phyloP scores from a whole-genome alignment of 2,329 filamentous ascomycete genomes.

The Byssochlamys sp. region DNA sequence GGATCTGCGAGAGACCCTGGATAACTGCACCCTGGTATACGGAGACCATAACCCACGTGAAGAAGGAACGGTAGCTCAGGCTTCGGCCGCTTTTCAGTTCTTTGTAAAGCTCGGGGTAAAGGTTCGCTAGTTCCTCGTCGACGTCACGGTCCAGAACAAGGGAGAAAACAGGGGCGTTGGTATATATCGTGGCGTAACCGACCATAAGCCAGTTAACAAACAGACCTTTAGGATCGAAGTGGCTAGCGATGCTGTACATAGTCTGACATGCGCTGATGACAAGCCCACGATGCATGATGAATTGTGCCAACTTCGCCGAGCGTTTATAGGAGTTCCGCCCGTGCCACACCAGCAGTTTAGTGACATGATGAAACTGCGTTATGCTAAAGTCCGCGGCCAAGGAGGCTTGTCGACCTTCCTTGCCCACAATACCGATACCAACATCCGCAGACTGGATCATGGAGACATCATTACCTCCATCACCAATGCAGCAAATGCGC shows the following conservation, averaged over 20 bases:
- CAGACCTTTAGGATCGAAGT: slow-evolving; percentile 85
- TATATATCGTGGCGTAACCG: slow-evolving; percentile 92
- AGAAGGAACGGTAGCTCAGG: slow-evolving; percentile 86
- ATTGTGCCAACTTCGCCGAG: slow-evolving; percentile 87
- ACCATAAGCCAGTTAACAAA: slow-evolving; percentile 97
- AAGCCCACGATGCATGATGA: slow-evolving; percentile 92
- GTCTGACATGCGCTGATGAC: slow-evolving; percentile 95
- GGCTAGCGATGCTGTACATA: slow-evolving; percentile 86
- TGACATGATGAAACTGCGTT: slow-evolving; percentile 86
- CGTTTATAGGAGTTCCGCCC: slow-evolving; percentile 95
- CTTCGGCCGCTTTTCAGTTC: slow-evolving; percentile 84
- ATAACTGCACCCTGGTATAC: slow-evolving; percentile 94
- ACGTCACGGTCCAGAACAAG: slow-evolving; percentile 92
- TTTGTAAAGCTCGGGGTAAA: slow-evolving; percentile 96
- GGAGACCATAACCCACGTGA: slow-evolving; percentile 89
- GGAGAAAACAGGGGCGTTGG: slow-evolving; percentile 82
- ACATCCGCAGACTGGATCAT: slow-evolving; percentile 99
- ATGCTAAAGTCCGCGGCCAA: slow-evolving; percentile 95
- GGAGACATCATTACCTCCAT: slow-evolving; percentile 94
- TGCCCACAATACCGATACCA: slow-evolving; percentile 93
- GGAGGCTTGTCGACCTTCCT: slow-evolving; percentile 89
- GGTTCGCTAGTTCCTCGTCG: slow-evolving; percentile 80
- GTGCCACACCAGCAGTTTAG: slow-evolving; percentile 97
- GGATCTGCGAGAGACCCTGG: slow-evolving; percentile 81
- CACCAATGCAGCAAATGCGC: slow-evolving; percentile 91